Conservation (phyloP, 257 asterid species). For the Capsicum baccatum region DNA sequence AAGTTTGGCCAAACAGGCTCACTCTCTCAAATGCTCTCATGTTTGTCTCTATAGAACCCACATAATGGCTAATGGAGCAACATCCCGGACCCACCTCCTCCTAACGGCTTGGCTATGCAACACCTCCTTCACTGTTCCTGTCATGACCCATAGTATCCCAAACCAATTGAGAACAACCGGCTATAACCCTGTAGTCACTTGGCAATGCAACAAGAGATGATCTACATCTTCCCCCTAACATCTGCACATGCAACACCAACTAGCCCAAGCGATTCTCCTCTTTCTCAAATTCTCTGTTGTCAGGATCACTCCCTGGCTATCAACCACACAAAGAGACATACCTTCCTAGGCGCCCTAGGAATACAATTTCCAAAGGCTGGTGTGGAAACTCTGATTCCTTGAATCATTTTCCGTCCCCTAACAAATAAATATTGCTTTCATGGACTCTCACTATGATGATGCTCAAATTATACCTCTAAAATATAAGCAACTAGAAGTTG, state of each 20-base stretch:
- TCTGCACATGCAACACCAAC: background rate
- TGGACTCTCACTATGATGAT: background rate
- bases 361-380: background rate
- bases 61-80: slow-evolving; percentile 3
- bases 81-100: background rate
- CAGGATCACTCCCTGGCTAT: background rate
- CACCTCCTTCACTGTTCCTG: background rate
- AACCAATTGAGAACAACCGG: background rate
- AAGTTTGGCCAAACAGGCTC: no score
- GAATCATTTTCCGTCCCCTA: slow-evolving; percentile 2
- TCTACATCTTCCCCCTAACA: background rate
- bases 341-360: background rate
- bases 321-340: background rate
- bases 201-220: slow-evolving; percentile 12
- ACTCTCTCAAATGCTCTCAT: slow-evolving; percentile 10
- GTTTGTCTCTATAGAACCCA: background rate
- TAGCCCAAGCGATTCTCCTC: background rate
- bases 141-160: background rate
- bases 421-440: background rate
- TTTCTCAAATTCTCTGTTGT: background rate
- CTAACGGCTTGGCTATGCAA: background rate
- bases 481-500: no score
- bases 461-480: no score
- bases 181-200: background rate
- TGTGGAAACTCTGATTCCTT: background rate